These are phyloP conservation scores for Boletus reticulatus DNA, from an alignment of 768 basidiomycete genomes.

Conservation along the genomic window DNA sequence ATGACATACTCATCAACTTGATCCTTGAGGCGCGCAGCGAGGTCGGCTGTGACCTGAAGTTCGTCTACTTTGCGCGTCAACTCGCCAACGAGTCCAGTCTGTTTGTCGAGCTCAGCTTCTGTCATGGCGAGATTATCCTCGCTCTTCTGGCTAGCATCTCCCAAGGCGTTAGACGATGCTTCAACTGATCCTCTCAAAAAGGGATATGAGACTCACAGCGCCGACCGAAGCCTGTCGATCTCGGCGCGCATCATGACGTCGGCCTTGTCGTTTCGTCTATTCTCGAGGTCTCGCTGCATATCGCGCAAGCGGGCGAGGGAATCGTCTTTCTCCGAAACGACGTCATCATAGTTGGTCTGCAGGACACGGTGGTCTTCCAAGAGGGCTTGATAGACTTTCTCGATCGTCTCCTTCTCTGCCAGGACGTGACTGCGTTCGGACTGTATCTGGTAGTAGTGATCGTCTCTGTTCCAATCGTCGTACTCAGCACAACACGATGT, in stretches of 20 bases:
- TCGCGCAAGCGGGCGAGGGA: constrained; percentile 60
- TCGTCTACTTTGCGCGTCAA: constrained; percentile 81
- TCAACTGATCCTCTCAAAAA: background rate
- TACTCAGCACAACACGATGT: background rate
- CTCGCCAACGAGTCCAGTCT: constrained; percentile 63
- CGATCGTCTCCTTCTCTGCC: constrained; percentile 82
- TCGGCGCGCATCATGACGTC: constrained; percentile 78
- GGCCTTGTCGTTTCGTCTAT: constrained; percentile 61
- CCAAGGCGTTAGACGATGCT: constrained; percentile 25
- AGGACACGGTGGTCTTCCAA: constrained; percentile 73
- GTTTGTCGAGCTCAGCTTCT: constrained; percentile 83
- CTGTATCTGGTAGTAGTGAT: constrained; percentile 86
- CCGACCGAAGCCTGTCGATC: constrained; percentile 75
- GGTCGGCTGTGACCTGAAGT: constrained; percentile 71
- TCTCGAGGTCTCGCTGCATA: constrained; percentile 56
- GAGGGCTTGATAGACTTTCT: constrained; percentile 75
- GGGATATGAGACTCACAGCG: constrained; percentile 63
- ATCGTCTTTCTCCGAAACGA: constrained; percentile 76
- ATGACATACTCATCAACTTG: constrained; percentile 82
- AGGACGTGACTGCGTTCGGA: constrained; percentile 74
- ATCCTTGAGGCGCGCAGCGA: constrained; percentile 81
- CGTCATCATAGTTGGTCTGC: constrained; percentile 77
- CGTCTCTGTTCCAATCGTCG: constrained; percentile 53
- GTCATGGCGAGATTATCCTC: constrained; percentile 86
- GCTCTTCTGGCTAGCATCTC: constrained; percentile 76